phyloP scores from a whole-genome alignment of 306 rosid genomes.

The Cicer cuneatum region DNA sequence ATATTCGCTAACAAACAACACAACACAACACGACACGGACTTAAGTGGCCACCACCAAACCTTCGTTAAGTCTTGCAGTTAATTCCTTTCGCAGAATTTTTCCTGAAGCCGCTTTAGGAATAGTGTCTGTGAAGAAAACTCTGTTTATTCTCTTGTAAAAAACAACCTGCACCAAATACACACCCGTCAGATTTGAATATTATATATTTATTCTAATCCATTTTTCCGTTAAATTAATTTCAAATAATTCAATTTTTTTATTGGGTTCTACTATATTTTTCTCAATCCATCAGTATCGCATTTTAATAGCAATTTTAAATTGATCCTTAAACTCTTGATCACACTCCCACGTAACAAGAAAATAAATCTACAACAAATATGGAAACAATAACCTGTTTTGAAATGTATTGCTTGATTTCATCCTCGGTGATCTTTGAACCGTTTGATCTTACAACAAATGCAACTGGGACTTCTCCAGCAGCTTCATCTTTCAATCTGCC shows the following conservation, averaged over 20 bases:
- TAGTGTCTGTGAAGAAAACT: conserved; percentile 73
- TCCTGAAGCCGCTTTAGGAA: conserved; percentile 82
- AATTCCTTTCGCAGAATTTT: conserved; percentile 77
- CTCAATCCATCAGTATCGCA: too few relatives aligned
- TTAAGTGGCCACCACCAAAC: conserved; percentile 39
- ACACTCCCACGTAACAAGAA: background rate
- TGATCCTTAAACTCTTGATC: background rate
- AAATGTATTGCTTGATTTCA: conserved; percentile 73
- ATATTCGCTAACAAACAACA: too few relatives aligned
- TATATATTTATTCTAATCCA: too few relatives aligned
- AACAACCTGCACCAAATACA: conserved; percentile 68
- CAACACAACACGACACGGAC: too few relatives aligned
- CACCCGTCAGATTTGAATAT: too few relatives aligned
- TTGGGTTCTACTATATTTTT: too few relatives aligned
- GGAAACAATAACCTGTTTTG: conserved; percentile 65
- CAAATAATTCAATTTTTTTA: too few relatives aligned
- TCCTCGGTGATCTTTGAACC: conserved; percentile 69
- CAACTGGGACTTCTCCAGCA: conserved; percentile 88
- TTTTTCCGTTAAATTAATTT: too few relatives aligned
- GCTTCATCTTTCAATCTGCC: conserved; percentile 88
- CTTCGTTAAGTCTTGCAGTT: conserved; percentile 55
- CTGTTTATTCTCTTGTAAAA: conserved; percentile 71
- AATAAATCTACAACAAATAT: background rate
- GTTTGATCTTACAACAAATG: conserved; percentile 74
- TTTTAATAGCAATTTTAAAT: too few relatives aligned